Percentiles rank a stretch among this genome's conserved stretches.
Evolutionary conservation across 441 rosid species (phyloP).

Genomic region (Adansonia madagascariensis): DNA sequence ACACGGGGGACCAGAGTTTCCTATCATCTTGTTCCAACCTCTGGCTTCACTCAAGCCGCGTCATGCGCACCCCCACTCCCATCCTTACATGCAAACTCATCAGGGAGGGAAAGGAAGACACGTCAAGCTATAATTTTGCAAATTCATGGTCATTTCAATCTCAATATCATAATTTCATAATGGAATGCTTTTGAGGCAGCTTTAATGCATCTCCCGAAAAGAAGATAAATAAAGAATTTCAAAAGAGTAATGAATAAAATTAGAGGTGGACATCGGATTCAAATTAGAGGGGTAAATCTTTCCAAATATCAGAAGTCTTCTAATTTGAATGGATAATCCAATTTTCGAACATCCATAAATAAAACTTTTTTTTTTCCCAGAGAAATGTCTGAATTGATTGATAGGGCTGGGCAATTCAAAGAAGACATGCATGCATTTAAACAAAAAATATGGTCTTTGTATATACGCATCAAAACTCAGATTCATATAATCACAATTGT

Average conservation of each 20-base stretch:
- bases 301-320: too few species aligned
- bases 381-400: too few species aligned
- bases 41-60: conserved; percentile 21
- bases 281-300: too few species aligned
- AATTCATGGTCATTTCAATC: not conserved
- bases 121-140: not conserved
- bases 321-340: too few species aligned
- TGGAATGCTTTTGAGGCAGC: not conserved
- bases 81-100: not conserved
- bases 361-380: too few species aligned
- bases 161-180: not conserved
- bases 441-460: too few species aligned
- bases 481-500: too few species aligned
- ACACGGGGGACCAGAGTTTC: not conserved
- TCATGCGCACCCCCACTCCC: not conserved
- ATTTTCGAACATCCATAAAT: too few species aligned
- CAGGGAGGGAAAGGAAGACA: not conserved
- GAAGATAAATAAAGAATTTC: not conserved
- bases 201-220: not conserved
- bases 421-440: too few species aligned
- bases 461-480: too few species aligned
- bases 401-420: too few species aligned
- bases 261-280: not conserved
- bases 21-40: not conserved
- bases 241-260: not conserved